Evolutionary conservation across 208 protist species (phyloP).

Genomic region (Wallacemonas sp.): DNA sequence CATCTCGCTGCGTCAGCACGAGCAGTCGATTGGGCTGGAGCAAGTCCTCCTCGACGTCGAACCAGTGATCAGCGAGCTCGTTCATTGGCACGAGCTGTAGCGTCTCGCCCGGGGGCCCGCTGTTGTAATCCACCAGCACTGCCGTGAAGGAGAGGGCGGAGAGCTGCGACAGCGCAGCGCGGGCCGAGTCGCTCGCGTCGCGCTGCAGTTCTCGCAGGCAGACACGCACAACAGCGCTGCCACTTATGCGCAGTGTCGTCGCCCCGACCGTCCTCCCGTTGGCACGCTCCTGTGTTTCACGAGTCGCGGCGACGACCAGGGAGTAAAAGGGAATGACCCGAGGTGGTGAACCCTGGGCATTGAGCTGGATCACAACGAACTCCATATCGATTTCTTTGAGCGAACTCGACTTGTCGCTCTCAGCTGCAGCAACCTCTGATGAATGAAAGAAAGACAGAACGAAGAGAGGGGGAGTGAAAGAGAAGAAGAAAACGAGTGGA

Average conservation of each 20-base stretch:
- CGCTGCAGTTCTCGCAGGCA: slow-evolving; percentile 8
- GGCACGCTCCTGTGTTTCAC: slow-evolving; percentile 10
- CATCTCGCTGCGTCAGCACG: slow-evolving; percentile 52
- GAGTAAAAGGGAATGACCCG: slow-evolving; percentile 19
- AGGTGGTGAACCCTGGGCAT: slow-evolving; percentile 16
- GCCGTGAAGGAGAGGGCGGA: slow-evolving; percentile 20
- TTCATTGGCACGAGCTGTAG: slow-evolving; percentile 43
- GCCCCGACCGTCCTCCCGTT: slow-evolving; percentile 2
- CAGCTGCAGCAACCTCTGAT: too few relatives aligned
- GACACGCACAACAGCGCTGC: slow-evolving; percentile 12
- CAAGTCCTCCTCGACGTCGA: slow-evolving; percentile 61
- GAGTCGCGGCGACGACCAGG: slow-evolving; percentile 16
- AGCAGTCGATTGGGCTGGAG: slow-evolving; percentile 33
- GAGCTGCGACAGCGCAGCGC: slow-evolving; percentile 23
- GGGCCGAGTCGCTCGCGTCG: slow-evolving; percentile 7
- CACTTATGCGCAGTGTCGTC: slow-evolving; percentile 16
- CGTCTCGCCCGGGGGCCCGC: slow-evolving; percentile 19
- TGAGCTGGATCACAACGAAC: slow-evolving; percentile 27
- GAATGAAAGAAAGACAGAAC: too few relatives aligned
- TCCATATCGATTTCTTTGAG: slow-evolving; percentile 20
- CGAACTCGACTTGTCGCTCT: too few relatives aligned
- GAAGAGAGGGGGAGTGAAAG: too few relatives aligned
- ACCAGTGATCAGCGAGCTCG: slow-evolving; percentile 40
- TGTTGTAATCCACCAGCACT: slow-evolving; percentile 30
- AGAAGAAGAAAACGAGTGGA: too few relatives aligned